phyloP scores from a whole-genome alignment of 129 eudicot species.

The Saposhnikovia divaricata region DNA sequence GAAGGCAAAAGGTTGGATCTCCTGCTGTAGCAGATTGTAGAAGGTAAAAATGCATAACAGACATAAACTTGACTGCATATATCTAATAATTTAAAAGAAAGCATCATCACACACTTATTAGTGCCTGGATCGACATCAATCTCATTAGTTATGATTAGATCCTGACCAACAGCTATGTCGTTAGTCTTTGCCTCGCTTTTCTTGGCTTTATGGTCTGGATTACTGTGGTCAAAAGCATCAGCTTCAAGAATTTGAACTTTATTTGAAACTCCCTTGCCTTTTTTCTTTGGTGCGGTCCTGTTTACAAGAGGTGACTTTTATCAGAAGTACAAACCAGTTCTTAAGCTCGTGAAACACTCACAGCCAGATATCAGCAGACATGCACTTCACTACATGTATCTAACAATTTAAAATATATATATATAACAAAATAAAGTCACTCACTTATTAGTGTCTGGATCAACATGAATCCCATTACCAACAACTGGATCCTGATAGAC shows the following conservation, averaged over 20 bases:
- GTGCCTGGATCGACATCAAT: constrained; percentile 8
- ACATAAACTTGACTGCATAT: neutral
- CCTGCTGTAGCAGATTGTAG: neutral
- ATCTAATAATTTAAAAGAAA: neutral
- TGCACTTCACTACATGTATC: neutral
- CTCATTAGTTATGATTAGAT: constrained; percentile 7
- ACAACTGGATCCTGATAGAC: constrained; percentile 13
- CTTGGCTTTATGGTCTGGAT: neutral
- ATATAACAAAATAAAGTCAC: constrained; percentile 13
- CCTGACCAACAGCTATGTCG: constrained; percentile 5
- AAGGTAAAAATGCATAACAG: neutral
- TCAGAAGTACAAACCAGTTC: neutral
- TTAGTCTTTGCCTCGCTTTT: neutral
- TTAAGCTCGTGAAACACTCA: neutral
- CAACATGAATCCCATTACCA: neutral
- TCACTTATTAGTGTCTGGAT: constrained; percentile 21
- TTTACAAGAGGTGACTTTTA: neutral
- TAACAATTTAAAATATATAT: neutral
- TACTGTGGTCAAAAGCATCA: neutral
- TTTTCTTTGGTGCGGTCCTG: constrained; percentile 21
- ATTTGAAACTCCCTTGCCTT: constrained; percentile 17
- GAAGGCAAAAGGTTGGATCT: constrained; percentile 12
- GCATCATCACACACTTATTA: constrained; percentile 28
- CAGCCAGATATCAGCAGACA: neutral
- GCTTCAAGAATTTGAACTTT: constrained; percentile 13